These are phyloP conservation scores for Phyllachora maydis DNA, from an alignment of 2,329 filamentous ascomycete species.

Conservation along the genomic window DNA sequence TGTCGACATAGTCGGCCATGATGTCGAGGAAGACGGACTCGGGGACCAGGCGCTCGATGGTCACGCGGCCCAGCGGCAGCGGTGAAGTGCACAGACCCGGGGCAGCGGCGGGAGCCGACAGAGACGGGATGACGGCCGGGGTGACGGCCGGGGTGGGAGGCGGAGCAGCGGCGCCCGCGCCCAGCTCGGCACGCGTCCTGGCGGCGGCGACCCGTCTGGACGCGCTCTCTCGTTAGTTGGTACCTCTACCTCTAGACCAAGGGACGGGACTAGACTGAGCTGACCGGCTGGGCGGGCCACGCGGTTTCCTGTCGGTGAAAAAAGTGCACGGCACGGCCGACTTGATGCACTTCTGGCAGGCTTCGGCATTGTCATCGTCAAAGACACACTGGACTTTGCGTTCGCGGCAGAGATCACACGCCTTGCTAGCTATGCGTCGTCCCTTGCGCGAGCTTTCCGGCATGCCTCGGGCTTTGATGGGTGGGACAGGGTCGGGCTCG, in stretches of 20 bases:
- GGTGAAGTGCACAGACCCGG: slow-evolving; percentile 1
- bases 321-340: slow-evolving; percentile 6
- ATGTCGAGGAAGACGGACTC: slow-evolving; percentile 4
- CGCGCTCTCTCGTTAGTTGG: background rate
- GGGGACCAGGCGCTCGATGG: slow-evolving; percentile 5
- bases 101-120: background rate
- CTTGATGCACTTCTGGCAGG: slow-evolving; percentile 5
- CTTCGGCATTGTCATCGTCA: slow-evolving; percentile 1
- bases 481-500: too few species aligned
- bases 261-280: slow-evolving; percentile 1
- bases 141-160: background rate
- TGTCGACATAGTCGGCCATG: slow-evolving; percentile 5
- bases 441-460: background rate
- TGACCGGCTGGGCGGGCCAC: slow-evolving; percentile 7
- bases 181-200: background rate
- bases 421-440: slow-evolving; percentile 4
- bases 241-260: too few species aligned
- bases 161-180: background rate
- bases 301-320: slow-evolving; percentile 5
- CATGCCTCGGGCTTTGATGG: too few species aligned
- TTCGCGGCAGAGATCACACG: slow-evolving; percentile 7
- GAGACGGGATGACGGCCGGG: background rate
- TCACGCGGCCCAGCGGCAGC: slow-evolving; percentile 2
- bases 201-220: background rate
- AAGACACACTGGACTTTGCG: slow-evolving; percentile 6